Evolutionary conservation across 768 basidiomycete species (phyloP).

Genomic region (Neoboletus magnificus): DNA sequence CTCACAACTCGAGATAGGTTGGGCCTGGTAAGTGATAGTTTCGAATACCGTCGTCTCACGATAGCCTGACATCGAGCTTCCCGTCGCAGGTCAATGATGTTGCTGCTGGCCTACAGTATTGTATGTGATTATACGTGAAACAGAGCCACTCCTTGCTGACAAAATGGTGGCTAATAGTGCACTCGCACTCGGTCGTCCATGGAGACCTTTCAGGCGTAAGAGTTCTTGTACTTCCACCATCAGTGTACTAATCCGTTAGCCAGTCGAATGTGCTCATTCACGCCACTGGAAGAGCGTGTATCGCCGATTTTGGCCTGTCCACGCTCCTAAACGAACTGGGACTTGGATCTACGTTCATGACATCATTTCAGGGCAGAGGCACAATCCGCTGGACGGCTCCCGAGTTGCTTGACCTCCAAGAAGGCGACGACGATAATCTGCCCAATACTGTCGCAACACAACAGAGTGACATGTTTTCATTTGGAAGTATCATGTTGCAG

Average conservation of each 20-base stretch:
- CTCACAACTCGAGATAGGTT: too few relatives aligned
- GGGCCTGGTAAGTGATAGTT: too few relatives aligned
- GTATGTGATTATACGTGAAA: too few relatives aligned
- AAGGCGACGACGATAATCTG: not conserved
- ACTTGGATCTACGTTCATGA: not conserved
- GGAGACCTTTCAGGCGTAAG: not conserved
- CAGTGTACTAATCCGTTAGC: not conserved
- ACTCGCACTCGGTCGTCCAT: not conserved
- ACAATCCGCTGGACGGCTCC: not conserved
- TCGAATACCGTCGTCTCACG: too few relatives aligned
- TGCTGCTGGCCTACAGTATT: not conserved
- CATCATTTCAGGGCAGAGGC: not conserved
- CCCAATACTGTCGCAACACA: not conserved
- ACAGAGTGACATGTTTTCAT: too few relatives aligned
- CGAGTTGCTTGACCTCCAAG: not conserved
- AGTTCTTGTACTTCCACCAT: too few relatives aligned
- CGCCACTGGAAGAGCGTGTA: not conserved
- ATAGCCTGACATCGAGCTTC: not conserved
- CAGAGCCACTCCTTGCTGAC: not conserved
- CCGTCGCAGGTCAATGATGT: not conserved
- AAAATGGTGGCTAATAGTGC: not conserved
- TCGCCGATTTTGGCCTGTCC: not conserved
- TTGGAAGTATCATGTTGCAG: not conserved
- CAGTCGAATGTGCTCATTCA: not conserved
- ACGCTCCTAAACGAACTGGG: not conserved